Evolutionary conservation across 805 yeast species (phyloP).

Genomic region (Tetrapisispora nanseiensis): DNA sequence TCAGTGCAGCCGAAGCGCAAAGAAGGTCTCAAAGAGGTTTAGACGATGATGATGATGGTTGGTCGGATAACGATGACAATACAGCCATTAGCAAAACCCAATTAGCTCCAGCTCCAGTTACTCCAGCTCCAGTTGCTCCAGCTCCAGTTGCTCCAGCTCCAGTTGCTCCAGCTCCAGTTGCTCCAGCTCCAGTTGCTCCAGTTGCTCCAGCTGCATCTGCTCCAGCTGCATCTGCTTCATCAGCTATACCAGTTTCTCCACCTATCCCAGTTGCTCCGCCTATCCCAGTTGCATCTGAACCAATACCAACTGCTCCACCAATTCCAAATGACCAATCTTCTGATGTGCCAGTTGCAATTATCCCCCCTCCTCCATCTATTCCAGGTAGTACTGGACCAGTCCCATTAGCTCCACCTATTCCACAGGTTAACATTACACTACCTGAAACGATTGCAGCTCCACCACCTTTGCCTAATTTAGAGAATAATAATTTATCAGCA

Average conservation of each 20-base stretch:
- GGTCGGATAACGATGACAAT: slow-evolving; percentile 31
- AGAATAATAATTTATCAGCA: background rate
- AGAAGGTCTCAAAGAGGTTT: slow-evolving; percentile 57
- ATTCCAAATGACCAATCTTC: slow-evolving; percentile 21
- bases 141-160: too few species aligned
- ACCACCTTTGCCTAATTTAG: slow-evolving; percentile 6
- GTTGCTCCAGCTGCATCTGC: slow-evolving; percentile 14
- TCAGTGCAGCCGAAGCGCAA: slow-evolving; percentile 52
- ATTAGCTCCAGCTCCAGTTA: too few species aligned
- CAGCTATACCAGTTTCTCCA: slow-evolving; percentile 22
- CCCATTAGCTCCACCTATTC: slow-evolving; percentile 38
- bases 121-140: too few species aligned
- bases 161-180: too few species aligned
- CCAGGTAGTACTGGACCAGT: slow-evolving; percentile 28
- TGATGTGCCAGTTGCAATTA: slow-evolving; percentile 28
- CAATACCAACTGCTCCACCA: slow-evolving; percentile 15
- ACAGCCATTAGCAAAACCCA: too few species aligned
- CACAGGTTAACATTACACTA: slow-evolving; percentile 11
- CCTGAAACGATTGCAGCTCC: slow-evolving; percentile 5
- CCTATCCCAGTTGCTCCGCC: background rate
- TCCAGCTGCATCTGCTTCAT: slow-evolving; percentile 6
- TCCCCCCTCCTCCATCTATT: slow-evolving; percentile 38
- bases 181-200: slow-evolving; percentile 5
- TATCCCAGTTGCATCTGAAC: too few species aligned
- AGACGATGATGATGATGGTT: slow-evolving; percentile 28